Evolutionary conservation across 2,329 filamentous ascomycete genomes (phyloP), one percentile per base, ranked within the genome.

Genomic region (Beauveria varroae): DNA sequence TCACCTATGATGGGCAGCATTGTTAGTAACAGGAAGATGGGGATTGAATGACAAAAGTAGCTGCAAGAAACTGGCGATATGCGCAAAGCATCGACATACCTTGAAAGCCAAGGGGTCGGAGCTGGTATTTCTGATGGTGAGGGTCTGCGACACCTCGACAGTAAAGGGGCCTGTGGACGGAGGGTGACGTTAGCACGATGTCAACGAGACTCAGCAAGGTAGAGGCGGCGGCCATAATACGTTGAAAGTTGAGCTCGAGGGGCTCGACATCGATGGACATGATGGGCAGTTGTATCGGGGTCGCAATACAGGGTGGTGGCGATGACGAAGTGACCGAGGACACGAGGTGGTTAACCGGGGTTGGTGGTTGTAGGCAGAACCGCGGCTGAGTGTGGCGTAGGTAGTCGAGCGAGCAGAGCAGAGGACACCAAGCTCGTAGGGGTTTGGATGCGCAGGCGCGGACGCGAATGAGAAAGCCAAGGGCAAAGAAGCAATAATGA

Each of bases 211-310:
- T 18, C 16, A 56, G 49, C 43, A 41, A 51, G 10, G 9, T 20
- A 24, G 22, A n/a, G 22, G 8, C n/a, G 57, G 49, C 60, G 57
- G 60, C 64, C 55, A 68, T 82, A 89, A 72, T 82, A 98, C 95
- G 90, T 78, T 87, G 89, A 80, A 99, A 99, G 79, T 86, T 90
- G 73, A 99, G 86, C 84, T 98, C 95, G 68, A 85, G 76, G 63
- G 93, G 95, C 70, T 95, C 88, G 73, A 99, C 90, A 71, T 96
- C 90, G 79, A 99, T 89, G 69, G 93, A 96, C 95, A 98, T 98
- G 78, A 71, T 83, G 77, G 68, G 63, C 50, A 55, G 61, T 54
- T 44, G 22, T 20, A 7, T 60, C 28, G 49, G 34, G 41, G 57
- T 54, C 26, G 50, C 28, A 20, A 60, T 60, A 34, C 49, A 53